These are phyloP conservation scores for Neurospora sp. DNA, from an alignment of 495 filamentous ascomycete genomes.

Conservation along the genomic window DNA sequence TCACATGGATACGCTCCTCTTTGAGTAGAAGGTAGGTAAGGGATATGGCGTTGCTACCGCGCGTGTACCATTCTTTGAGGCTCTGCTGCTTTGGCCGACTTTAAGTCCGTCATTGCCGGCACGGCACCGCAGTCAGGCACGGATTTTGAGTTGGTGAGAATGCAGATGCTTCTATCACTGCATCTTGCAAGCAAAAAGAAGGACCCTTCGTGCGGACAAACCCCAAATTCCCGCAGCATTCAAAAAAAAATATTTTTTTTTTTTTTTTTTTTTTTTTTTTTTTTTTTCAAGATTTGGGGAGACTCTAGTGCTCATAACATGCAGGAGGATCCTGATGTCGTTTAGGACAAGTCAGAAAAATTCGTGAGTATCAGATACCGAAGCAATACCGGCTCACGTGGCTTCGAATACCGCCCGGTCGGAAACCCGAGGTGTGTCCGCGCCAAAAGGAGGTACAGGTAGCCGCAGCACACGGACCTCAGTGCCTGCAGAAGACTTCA, in stretches of 20 bases:
- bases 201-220: background rate
- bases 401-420: background rate
- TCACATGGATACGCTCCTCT: background rate
- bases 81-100: background rate
- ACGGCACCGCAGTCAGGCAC: background rate
- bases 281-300: background rate
- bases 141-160: background rate
- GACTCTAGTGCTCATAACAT: background rate
- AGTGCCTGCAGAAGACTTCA: background rate
- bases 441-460: background rate
- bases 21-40: background rate
- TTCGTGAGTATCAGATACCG: background rate
- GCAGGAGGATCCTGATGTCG: background rate
- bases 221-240: background rate
- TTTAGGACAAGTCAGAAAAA: background rate
- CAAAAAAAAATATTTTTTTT: too few relatives aligned
- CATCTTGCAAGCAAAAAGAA: background rate
- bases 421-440: background rate
- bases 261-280: background rate
- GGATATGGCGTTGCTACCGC: background rate
- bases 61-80: background rate
- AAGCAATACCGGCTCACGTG: background rate
- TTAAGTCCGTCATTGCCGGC: background rate
- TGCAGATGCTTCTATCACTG: background rate
- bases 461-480: background rate